phyloP scores from a whole-genome alignment of 805 yeast species.

The Sugiyamaella marilandica region DNA sequence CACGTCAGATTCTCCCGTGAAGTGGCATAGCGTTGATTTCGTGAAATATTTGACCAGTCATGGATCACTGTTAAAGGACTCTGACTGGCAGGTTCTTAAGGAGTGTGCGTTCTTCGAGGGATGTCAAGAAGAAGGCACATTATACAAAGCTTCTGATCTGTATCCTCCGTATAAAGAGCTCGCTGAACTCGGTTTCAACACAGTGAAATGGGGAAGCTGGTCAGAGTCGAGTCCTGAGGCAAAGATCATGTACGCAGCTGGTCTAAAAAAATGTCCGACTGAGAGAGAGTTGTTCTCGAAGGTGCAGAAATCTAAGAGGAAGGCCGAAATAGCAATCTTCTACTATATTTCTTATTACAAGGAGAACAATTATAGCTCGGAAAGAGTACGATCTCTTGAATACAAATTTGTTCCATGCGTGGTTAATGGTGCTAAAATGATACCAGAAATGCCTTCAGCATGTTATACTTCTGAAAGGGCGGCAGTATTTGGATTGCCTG shows the following conservation, averaged over 20 bases:
- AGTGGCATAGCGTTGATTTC: slow-evolving; percentile 35
- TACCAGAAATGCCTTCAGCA: slow-evolving; percentile 19
- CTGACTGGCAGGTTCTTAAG: slow-evolving; percentile 31
- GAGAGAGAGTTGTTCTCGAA: slow-evolving; percentile 22
- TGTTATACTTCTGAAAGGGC: slow-evolving; percentile 25
- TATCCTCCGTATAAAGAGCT: slow-evolving; percentile 31
- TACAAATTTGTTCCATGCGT: slow-evolving; percentile 23
- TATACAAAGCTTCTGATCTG: slow-evolving; percentile 25
- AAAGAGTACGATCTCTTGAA: not conserved
- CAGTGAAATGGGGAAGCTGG: slow-evolving; percentile 31
- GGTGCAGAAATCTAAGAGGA: slow-evolving; percentile 22
- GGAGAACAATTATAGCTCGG: slow-evolving; percentile 20
- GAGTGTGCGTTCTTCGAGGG: slow-evolving; percentile 29
- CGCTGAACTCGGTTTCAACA: slow-evolving; percentile 26
- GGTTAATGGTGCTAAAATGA: slow-evolving; percentile 10
- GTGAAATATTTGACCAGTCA: slow-evolving; percentile 32
- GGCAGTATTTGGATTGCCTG: slow-evolving; percentile 29
- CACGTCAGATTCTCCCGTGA: slow-evolving; percentile 19
- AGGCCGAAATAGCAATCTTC: slow-evolving; percentile 23
- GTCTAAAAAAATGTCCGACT: slow-evolving; percentile 28
- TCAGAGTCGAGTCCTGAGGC: slow-evolving; percentile 27
- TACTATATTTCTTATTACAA: slow-evolving; percentile 29
- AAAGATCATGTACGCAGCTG: slow-evolving; percentile 28
- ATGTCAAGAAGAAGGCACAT: slow-evolving; percentile 15
- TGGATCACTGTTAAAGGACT: slow-evolving; percentile 21